Conservation (phyloP, 2,329 filamentous ascomycete genomes). For the Trichoderma polysporum region DNA sequence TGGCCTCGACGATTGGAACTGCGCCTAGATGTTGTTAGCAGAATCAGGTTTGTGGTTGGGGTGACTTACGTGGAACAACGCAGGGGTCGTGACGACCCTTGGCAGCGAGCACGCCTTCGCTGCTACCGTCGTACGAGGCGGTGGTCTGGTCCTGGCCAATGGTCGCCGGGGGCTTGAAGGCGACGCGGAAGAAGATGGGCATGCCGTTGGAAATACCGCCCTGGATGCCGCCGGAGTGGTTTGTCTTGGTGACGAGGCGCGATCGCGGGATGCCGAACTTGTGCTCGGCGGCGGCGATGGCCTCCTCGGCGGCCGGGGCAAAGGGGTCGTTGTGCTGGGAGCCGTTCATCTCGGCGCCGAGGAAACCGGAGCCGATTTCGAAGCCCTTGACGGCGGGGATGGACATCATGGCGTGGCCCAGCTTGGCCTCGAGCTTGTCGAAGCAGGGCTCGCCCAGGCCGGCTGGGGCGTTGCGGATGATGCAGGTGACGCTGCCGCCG, state of each 20-base stretch:
- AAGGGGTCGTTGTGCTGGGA: slow-evolving; percentile 85
- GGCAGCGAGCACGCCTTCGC: slow-evolving; percentile 75
- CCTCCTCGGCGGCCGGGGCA: slow-evolving; percentile 43
- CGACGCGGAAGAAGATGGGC: slow-evolving; percentile 90
- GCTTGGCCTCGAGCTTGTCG: slow-evolving; percentile 88
- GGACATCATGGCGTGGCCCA: slow-evolving; percentile 91
- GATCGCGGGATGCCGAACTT: slow-evolving; percentile 43
- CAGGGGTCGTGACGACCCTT: slow-evolving; percentile 95
- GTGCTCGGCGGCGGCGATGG: slow-evolving; percentile 33
- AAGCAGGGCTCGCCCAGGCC: slow-evolving; percentile 93
- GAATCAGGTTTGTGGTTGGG: neutral
- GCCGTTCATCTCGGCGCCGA: slow-evolving; percentile 79
- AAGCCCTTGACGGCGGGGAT: slow-evolving; percentile 96
- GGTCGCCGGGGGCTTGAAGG: slow-evolving; percentile 92
- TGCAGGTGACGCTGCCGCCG: slow-evolving; percentile 90
- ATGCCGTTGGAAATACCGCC: slow-evolving; percentile 94
- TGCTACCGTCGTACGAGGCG: slow-evolving; percentile 69
- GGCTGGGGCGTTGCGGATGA: slow-evolving; percentile 80
- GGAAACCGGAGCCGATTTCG: slow-evolving; percentile 91
- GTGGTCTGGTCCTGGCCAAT: slow-evolving; percentile 88
- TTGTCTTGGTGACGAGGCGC: slow-evolving; percentile 59
- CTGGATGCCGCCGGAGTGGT: slow-evolving; percentile 93
- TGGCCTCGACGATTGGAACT: neutral
- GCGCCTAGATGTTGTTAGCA: neutral
- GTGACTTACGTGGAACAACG: slow-evolving; percentile 64